Percentiles rank a stretch among this genome's conserved stretches.
Evolutionary conservation across 345 rosid species (phyloP).

Genomic region (Citrus hindsii): DNA sequence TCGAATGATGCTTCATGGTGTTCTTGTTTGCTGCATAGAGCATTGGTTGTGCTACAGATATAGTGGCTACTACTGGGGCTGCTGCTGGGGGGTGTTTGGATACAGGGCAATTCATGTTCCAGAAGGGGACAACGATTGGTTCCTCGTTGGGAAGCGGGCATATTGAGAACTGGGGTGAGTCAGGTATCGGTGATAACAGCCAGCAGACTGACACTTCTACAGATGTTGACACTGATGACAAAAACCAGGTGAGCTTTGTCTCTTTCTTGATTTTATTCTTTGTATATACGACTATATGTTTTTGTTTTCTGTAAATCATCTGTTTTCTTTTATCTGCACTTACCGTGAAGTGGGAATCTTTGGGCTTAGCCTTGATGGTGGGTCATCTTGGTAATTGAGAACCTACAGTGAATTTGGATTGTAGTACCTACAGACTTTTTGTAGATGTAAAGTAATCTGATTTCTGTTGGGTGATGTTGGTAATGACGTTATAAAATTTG

Average conservation of each 20-base stretch:
- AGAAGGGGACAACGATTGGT: slow-evolving; percentile 42
- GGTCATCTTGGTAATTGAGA: slow-evolving; percentile 35
- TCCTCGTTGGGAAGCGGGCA: slow-evolving; percentile 53
- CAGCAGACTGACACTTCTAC: slow-evolving; percentile 97
- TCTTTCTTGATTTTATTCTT: slow-evolving; percentile 22
- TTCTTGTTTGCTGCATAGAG: slow-evolving; percentile 18
- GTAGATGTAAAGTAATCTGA: slow-evolving; percentile 3
- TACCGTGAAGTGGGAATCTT: slow-evolving; percentile 7
- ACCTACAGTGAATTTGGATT: background rate
- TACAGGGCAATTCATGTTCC: slow-evolving; percentile 54
- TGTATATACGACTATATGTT: background rate
- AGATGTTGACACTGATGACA: slow-evolving; percentile 86
- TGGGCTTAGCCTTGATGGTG: slow-evolving; percentile 6
- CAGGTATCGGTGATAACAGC: slow-evolving; percentile 78
- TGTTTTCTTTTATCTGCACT: slow-evolving; percentile 16
- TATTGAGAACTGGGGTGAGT: slow-evolving; percentile 86
- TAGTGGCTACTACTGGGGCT: slow-evolving; percentile 10
- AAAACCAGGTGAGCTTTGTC: slow-evolving; percentile 56
- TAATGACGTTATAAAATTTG: background rate
- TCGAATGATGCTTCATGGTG: background rate
- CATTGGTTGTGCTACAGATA: slow-evolving; percentile 35
- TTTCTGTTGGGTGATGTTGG: background rate
- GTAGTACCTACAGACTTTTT: slow-evolving; percentile 1
- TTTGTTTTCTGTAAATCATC: slow-evolving; percentile 4
- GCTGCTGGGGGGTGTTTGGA: slow-evolving; percentile 50